Conservation (phyloP, 495 filamentous ascomycete genomes). For the Daldinia grandis region DNA sequence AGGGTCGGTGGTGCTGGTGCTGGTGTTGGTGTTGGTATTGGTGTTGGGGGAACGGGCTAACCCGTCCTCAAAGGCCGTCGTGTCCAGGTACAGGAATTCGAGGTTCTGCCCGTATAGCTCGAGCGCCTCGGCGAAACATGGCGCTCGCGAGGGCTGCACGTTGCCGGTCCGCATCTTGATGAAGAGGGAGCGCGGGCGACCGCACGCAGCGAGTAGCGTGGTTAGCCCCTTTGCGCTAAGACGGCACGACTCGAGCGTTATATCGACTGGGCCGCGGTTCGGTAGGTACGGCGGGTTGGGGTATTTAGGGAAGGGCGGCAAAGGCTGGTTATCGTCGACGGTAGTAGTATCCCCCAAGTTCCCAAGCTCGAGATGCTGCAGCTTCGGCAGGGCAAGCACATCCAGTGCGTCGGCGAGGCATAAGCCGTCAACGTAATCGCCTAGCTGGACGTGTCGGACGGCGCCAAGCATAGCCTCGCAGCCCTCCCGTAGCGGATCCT, state of each 20-base stretch:
- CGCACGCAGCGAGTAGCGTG: neutral
- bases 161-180: constrained; percentile 7
- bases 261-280: neutral
- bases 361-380: constrained; percentile 9
- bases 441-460: constrained; percentile 6
- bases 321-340: neutral
- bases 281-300: neutral
- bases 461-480: neutral
- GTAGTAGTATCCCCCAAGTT: constrained; percentile 6
- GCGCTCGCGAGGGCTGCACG: neutral
- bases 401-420: constrained; percentile 8
- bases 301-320: neutral
- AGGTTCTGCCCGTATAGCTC: neutral
- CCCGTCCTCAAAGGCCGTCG: constrained; percentile 2
- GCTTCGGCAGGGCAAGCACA: constrained; percentile 8
- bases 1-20: neutral
- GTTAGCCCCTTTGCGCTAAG: neutral
- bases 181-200: constrained; percentile 6
- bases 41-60: neutral
- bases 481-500: neutral
- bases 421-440: constrained; percentile 8
- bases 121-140: neutral
- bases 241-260: constrained; percentile 14
- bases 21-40: too few species aligned
- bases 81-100: neutral